A percentile compares a stretch with the other conserved stretches of the same genome.
Conservation (phyloP, 1,284 basidiomycete genomes). For the Meira miltonrushii region DNA sequence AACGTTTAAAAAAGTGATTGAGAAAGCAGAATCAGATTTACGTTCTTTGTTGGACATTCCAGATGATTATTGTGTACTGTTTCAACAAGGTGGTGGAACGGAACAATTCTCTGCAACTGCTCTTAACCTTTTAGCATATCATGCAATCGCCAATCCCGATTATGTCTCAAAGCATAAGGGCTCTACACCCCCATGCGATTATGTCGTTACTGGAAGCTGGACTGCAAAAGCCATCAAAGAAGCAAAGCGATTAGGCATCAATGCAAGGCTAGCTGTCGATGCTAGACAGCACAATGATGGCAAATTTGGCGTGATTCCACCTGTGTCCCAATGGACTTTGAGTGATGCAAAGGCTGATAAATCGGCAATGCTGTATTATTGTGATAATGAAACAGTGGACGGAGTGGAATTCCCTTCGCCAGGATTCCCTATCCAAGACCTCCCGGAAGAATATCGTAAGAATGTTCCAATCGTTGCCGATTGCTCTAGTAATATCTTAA, state of each 20-base stretch:
- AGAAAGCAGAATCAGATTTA: constrained; percentile 44
- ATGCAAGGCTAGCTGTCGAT: constrained; percentile 38
- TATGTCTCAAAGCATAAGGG: constrained; percentile 27
- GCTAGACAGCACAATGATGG: constrained; percentile 28
- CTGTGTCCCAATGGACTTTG: constrained; percentile 69
- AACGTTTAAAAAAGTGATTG: constrained; percentile 44
- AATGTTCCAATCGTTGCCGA: constrained; percentile 82
- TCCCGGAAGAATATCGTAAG: constrained; percentile 59
- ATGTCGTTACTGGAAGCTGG: constrained; percentile 48
- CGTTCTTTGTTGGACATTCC: constrained; percentile 40
- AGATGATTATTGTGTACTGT: constrained; percentile 44
- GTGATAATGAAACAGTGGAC: constrained; percentile 98
- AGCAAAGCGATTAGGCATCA: constrained; percentile 35
- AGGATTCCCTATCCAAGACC: constrained; percentile 78
- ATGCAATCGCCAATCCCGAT: constrained; percentile 40
- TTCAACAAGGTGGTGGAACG: constrained; percentile 49
- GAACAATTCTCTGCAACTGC: constrained; percentile 50
- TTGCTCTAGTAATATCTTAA: constrained; percentile 95
- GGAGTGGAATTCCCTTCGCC: constrained; percentile 80
- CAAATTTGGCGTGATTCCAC: constrained; percentile 72
- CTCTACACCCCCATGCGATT: constrained; percentile 45
- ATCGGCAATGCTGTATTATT: constrained; percentile 92
- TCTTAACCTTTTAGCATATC: constrained; percentile 46
- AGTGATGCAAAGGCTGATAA: constrained; percentile 57
- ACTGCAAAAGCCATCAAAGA: constrained; percentile 47